phyloP scores from a whole-genome alignment of 495 filamentous ascomycete genomes.

The Penicillium verhagenii region DNA sequence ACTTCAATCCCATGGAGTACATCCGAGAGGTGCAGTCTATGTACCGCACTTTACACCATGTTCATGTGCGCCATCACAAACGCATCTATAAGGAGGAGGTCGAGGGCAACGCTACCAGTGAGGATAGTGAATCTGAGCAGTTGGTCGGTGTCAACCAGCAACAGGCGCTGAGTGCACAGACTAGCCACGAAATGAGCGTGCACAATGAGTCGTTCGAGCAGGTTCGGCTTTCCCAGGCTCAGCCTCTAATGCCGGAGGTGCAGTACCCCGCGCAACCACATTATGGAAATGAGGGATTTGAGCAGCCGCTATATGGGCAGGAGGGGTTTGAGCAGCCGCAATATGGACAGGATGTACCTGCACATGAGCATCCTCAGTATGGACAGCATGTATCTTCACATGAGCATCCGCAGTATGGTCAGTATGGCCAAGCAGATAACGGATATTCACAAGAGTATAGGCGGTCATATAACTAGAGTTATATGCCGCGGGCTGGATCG shows the following conservation, averaged over 20 bases:
- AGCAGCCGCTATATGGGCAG: neutral
- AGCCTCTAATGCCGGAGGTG: neutral
- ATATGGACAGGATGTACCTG: no score
- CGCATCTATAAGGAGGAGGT: neutral
- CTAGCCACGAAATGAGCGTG: neutral
- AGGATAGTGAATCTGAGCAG: neutral
- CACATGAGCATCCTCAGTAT: no score
- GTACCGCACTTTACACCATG: neutral
- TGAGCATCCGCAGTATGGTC: no score
- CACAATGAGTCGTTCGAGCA: neutral
- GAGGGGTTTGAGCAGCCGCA: neutral
- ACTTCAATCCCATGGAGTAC: conserved; percentile 12
- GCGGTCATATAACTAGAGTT: no score
- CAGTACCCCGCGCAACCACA: neutral
- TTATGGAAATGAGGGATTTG: neutral
- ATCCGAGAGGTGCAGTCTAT: conserved; percentile 9
- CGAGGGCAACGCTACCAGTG: neutral
- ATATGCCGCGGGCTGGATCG: no score
- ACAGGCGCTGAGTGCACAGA: neutral
- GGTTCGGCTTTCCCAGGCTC: neutral
- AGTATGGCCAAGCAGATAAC: no score
- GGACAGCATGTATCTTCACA: no score
- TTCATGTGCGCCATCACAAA: neutral
- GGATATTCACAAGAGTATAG: no score
- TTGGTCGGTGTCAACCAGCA: neutral